These are phyloP conservation scores for Phytophthora hibernalis DNA, from an alignment of 352 stramenopile species.

Conservation along the genomic window DNA sequence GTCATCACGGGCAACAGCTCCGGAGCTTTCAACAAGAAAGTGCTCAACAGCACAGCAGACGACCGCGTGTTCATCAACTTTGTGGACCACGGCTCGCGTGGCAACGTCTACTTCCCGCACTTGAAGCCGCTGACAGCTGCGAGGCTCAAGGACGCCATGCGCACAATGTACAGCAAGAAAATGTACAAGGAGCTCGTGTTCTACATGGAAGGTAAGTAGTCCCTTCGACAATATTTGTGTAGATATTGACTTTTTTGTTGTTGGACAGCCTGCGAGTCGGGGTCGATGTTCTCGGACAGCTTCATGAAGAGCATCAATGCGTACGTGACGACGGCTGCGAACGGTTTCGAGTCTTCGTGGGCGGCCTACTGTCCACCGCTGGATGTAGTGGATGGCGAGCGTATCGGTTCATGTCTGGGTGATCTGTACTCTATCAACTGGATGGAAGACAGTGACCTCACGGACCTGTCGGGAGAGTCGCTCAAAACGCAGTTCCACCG, in stretches of 20 bases:
- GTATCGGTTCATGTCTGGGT: slow-evolving; percentile 84
- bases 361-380: slow-evolving; percentile 88
- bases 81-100: slow-evolving; percentile 90
- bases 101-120: slow-evolving; percentile 85
- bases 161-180: slow-evolving; percentile 82
- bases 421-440: slow-evolving; percentile 93
- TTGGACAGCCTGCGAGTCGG: slow-evolving; percentile 82
- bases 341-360: slow-evolving; percentile 89
- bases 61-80: slow-evolving; percentile 95
- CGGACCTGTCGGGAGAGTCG: slow-evolving; percentile 79
- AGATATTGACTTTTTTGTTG: not conserved
- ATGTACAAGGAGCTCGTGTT: slow-evolving; percentile 93
- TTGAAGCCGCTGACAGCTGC: slow-evolving; percentile 77
- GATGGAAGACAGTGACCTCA: slow-evolving; percentile 92
- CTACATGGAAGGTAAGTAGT: slow-evolving; percentile 77
- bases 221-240: not conserved
- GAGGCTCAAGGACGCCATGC: slow-evolving; percentile 71
- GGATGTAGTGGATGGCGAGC: slow-evolving; percentile 75
- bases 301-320: slow-evolving; percentile 87
- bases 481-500: slow-evolving; percentile 78
- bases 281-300: slow-evolving; percentile 88
- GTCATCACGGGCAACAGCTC: slow-evolving; percentile 86
- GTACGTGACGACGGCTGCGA: slow-evolving; percentile 91
- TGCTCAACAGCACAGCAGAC: slow-evolving; percentile 82
- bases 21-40: slow-evolving; percentile 66